These are phyloP conservation scores for Xylaria hypoxylon DNA, from an alignment of 2,329 filamentous ascomycete genomes.

Conservation along the genomic window DNA sequence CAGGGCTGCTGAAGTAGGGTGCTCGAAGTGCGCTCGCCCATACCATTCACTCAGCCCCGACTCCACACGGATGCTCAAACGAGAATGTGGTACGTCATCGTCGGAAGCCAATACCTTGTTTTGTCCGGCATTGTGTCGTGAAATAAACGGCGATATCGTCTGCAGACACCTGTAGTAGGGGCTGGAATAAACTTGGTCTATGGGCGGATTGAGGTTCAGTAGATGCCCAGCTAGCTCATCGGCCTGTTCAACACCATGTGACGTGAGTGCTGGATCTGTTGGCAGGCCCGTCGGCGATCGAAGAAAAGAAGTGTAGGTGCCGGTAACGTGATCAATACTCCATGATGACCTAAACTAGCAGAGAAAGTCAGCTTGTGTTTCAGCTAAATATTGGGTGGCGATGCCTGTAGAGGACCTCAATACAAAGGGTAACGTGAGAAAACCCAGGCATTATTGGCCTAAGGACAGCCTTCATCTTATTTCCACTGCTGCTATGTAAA, in stretches of 20 bases:
- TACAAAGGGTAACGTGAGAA: neutral
- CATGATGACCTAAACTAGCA: slow-evolving; percentile 90
- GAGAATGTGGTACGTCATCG: slow-evolving; percentile 36
- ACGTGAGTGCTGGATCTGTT: slow-evolving; percentile 86
- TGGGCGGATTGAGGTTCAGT: slow-evolving; percentile 69
- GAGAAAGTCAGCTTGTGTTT: slow-evolving; percentile 42
- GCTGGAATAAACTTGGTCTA: slow-evolving; percentile 83
- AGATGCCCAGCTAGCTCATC: slow-evolving; percentile 79
- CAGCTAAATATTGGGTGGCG: slow-evolving; percentile 18
- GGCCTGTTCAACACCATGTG: slow-evolving; percentile 87
- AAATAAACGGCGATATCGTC: slow-evolving; percentile 78
- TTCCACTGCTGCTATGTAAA: neutral
- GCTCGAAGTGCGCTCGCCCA: slow-evolving; percentile 84
- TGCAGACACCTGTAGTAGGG: slow-evolving; percentile 91
- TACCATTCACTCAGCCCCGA: slow-evolving; percentile 86
- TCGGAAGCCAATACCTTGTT: slow-evolving; percentile 7
- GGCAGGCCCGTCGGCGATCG: slow-evolving; percentile 88
- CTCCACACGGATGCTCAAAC: slow-evolving; percentile 64
- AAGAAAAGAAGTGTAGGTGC: slow-evolving; percentile 78
- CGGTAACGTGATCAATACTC: slow-evolving; percentile 84
- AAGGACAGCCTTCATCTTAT: slow-evolving; percentile 4
- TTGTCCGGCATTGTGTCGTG: slow-evolving; percentile 53
- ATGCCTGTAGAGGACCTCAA: slow-evolving; percentile 2
- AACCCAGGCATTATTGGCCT: neutral
- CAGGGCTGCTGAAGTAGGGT: slow-evolving; percentile 79